These are phyloP conservation scores for Lasiosphaeria ovina DNA, from an alignment of 495 filamentous ascomycete species.

Conservation along the genomic window DNA sequence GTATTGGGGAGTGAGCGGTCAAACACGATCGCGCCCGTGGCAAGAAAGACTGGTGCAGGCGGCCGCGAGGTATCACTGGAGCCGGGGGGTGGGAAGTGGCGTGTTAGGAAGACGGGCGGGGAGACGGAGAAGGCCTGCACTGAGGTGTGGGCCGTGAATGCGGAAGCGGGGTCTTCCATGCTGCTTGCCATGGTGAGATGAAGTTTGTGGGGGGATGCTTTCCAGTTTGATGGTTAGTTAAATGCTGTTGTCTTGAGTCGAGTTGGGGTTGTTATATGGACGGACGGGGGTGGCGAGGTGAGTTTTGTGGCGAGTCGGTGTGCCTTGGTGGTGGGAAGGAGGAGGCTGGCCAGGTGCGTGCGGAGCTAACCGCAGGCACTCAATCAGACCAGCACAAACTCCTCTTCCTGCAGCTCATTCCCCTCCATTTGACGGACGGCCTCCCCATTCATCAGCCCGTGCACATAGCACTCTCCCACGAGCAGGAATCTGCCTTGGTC, in stretches of 20 bases:
- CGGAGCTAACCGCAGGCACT: background rate
- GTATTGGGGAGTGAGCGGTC: constrained; percentile 13
- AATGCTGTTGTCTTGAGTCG: too few relatives aligned
- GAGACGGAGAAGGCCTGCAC: background rate
- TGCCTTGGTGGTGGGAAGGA: background rate
- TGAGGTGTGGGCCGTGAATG: background rate
- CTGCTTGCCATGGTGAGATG: background rate
- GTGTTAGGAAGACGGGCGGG: constrained; percentile 1
- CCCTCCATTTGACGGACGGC: background rate
- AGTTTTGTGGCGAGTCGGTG: too few relatives aligned
- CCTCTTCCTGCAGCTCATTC: background rate
- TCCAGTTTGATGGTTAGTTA: too few relatives aligned
- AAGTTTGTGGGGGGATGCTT: background rate
- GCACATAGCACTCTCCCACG: constrained; percentile 32
- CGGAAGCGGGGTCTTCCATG: background rate
- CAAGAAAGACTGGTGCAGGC: constrained; percentile 11
- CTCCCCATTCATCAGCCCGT: constrained; percentile 30
- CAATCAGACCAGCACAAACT: background rate
- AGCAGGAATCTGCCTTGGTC: constrained; percentile 19
- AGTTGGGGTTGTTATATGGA: too few relatives aligned
- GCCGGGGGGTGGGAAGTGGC: background rate
- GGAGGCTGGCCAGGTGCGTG: background rate
- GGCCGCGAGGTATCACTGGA: background rate
- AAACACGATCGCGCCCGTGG: constrained; percentile 35
- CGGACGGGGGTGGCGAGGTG: too few relatives aligned